Base-by-base conservation (phyloP, 805 yeast species). In the Candida nemodendra region DNA sequence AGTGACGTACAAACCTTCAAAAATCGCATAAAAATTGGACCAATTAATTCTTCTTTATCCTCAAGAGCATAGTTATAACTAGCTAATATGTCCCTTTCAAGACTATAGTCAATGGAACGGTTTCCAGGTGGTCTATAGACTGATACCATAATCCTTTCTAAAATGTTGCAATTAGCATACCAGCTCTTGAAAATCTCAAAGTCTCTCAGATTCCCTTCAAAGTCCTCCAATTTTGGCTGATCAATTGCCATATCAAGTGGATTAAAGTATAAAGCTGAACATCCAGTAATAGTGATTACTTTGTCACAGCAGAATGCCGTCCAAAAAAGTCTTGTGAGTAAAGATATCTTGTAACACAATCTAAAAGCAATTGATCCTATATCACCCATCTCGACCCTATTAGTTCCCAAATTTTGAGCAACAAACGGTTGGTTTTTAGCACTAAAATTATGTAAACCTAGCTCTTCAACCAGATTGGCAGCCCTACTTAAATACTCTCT, bases 71-170 rank as follows among this genome's bases (percentile, higher is more conserved):
- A 40, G 18, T 44, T 28, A 19, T 29, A 29, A 38, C 50, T 38
- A 4, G 38, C 19, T 14, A 49, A n/a, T 4, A 59, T 36, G 18
- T 57, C 62, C 9, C 41, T 39, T 31, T 57, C 59, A 13, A 60
- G 32, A 15, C 42, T 43, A 27, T 38, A 32, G 16, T 47, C 50
- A 6, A 46, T 43, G 5, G 51, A 49, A 25, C 62, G 39, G 24
- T 53, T 56, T 15, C 52, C 51, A 2, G 59, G 61, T 4, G 62
- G 62, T n/a, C 63, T 39, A 41, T 59, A 60, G 9, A 47, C 44
- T 16, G 45, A 41, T 11, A 38, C 39, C 15, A 54, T 36, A 2
- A 58, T 44, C n/a, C 64, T 42, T 26, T 60, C 63, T 5, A 57
- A 34, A 4, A 59, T 40, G 16, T 44, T 43, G 35, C 57, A 50